phyloP scores from a whole-genome alignment of 208 protist genomes.

The Acanthamoeba castellanii region DNA sequence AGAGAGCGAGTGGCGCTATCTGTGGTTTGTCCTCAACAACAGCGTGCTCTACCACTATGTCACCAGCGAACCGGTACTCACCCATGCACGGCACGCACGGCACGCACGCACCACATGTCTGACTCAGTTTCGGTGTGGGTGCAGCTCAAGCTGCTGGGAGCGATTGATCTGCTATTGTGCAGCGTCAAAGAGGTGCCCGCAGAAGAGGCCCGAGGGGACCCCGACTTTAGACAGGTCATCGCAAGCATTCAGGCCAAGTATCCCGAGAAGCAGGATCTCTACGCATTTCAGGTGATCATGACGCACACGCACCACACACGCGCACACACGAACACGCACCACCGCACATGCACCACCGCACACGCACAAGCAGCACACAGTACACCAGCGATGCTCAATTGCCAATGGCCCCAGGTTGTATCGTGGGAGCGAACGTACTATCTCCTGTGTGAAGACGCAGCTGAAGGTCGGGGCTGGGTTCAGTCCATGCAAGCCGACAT shows the following conservation, averaged over 20 bases:
- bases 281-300: background rate
- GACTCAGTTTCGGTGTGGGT: background rate
- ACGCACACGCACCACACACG: background rate
- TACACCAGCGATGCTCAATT: background rate
- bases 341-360: background rate
- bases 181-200: background rate
- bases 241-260: background rate
- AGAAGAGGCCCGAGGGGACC: background rate
- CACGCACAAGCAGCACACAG: background rate
- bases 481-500: conserved; percentile 25
- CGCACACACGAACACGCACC: too few relatives aligned
- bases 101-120: background rate
- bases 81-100: background rate
- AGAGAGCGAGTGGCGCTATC: background rate
- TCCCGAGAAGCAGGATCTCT: background rate
- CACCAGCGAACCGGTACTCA: background rate
- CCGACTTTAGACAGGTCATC: background rate
- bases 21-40: conserved; percentile 53
- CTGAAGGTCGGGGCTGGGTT: background rate
- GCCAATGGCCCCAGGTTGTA: background rate
- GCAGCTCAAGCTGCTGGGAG: background rate
- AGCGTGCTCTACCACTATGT: background rate
- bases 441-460: background rate
- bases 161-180: conserved; percentile 19
- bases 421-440: conserved; percentile 23